phyloP scores from a whole-genome alignment of 768 basidiomycete genomes.

The Lactifluus piperatus region DNA sequence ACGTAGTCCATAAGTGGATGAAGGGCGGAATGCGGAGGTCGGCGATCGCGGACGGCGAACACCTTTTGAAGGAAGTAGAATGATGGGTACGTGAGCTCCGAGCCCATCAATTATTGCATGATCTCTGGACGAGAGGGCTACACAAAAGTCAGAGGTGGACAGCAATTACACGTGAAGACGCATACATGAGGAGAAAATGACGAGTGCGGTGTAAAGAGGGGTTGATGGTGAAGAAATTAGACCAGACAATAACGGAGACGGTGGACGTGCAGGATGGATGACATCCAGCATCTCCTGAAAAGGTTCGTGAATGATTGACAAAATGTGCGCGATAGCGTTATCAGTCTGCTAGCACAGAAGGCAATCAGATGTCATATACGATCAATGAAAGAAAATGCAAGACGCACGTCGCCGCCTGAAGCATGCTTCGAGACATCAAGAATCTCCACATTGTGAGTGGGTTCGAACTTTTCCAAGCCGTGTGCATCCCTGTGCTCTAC shows the following conservation, averaged over 20 bases:
- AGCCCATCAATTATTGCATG: conserved; percentile 34
- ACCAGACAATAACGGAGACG: conserved; percentile 41
- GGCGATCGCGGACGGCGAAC: conserved; percentile 8
- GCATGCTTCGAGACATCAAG: conserved; percentile 41
- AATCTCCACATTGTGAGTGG: conserved; percentile 56
- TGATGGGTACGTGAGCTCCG: conserved; percentile 46
- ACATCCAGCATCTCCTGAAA: conserved; percentile 47
- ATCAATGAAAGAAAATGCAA: conserved; percentile 6
- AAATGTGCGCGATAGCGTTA: conserved; percentile 24
- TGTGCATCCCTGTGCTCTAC: conserved; percentile 55
- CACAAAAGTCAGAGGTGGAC: neutral
- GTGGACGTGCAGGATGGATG: conserved; percentile 43
- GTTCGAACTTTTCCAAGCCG: conserved; percentile 58
- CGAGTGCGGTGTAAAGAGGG: conserved; percentile 51
- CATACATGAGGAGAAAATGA: conserved; percentile 40
- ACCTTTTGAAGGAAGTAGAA: conserved; percentile 36
- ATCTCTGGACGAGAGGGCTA: conserved; percentile 22
- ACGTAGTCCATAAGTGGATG: conserved; percentile 43
- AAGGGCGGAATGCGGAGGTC: conserved; percentile 50
- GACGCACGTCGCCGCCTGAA: conserved; percentile 36
- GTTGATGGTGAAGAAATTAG: conserved; percentile 50
- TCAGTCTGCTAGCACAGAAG: conserved; percentile 13
- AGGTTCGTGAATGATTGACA: conserved; percentile 44
- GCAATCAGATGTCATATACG: neutral
- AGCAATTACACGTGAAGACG: neutral